phyloP scores from a whole-genome alignment of 1,284 basidiomycete genomes.

The Puccinia brachypodii region DNA sequence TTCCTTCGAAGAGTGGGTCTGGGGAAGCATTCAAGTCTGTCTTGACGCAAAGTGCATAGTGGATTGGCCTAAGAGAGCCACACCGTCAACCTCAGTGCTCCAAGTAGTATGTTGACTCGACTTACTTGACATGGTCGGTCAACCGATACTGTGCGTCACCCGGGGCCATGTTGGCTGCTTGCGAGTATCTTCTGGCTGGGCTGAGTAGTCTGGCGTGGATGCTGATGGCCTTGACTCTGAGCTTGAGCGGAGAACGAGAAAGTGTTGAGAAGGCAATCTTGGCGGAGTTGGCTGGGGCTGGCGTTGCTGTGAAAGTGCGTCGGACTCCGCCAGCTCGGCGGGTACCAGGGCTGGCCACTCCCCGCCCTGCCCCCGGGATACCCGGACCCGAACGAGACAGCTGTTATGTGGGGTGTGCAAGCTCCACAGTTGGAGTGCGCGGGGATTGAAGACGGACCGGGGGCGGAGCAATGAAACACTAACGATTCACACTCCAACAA shows the following conservation, averaged over 20 bases:
- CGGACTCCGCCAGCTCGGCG: no score
- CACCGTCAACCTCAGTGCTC: not conserved
- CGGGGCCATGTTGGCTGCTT: not conserved
- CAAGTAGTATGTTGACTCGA: not conserved
- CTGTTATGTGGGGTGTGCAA: no score
- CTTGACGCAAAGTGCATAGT: constrained; percentile 43
- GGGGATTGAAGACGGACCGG: no score
- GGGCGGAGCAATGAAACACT: not conserved
- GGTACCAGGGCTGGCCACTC: no score
- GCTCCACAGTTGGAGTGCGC: no score
- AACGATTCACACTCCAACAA: not conserved
- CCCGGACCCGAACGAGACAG: no score
- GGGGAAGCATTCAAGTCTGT: constrained; percentile 46
- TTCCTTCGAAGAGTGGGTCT: constrained; percentile 36
- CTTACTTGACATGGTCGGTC: constrained; percentile 28
- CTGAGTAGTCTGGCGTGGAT: constrained; percentile 1
- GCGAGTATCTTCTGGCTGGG: not conserved
- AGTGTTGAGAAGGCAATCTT: constrained; percentile 1
- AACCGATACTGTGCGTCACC: constrained; percentile 29
- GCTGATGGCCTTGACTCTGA: constrained; percentile 15
- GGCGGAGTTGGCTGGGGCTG: not conserved
- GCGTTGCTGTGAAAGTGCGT: no score
- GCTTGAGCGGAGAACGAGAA: not conserved
- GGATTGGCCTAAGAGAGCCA: constrained; percentile 15
- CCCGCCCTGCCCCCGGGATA: no score